These are phyloP conservation scores for Cetraspora pellucida DNA, from an alignment of 192 early-diverging fungal species.

Conservation along the genomic window DNA sequence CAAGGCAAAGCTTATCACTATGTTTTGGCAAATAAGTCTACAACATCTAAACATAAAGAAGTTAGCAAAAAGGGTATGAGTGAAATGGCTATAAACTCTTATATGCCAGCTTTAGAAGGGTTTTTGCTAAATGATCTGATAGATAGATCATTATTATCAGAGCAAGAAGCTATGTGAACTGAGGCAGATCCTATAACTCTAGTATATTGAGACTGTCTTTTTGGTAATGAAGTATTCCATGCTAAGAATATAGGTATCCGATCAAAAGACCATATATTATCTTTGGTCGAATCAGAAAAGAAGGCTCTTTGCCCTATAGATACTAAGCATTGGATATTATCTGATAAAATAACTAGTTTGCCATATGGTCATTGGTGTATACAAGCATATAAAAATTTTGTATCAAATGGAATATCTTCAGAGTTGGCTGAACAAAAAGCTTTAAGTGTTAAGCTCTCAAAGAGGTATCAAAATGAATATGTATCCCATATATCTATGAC, in stretches of 20 bases:
- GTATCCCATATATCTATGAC: neutral
- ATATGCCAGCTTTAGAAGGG: neutral
- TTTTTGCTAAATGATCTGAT: too few relatives aligned
- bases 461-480: neutral
- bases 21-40: conserved; percentile 7
- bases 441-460: too few relatives aligned
- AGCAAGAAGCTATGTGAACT: too few relatives aligned
- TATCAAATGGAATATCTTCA: too few relatives aligned
- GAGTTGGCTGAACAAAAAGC: too few relatives aligned
- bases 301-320: too few relatives aligned
- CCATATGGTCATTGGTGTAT: conserved; percentile 5
- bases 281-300: too few relatives aligned
- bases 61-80: conserved; percentile 9
- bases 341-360: neutral
- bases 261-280: neutral
- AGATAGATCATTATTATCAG: too few relatives aligned
- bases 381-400: too few relatives aligned
- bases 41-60: neutral
- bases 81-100: conserved; percentile 6
- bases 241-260: conserved; percentile 4
- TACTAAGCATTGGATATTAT: neutral
- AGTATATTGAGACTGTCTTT: neutral
- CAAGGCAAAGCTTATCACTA: neutral
- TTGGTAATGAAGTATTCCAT: neutral
- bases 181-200: too few relatives aligned